Conservation (phyloP, 1,284 basidiomycete genomes). For the Irpex lacteus region DNA sequence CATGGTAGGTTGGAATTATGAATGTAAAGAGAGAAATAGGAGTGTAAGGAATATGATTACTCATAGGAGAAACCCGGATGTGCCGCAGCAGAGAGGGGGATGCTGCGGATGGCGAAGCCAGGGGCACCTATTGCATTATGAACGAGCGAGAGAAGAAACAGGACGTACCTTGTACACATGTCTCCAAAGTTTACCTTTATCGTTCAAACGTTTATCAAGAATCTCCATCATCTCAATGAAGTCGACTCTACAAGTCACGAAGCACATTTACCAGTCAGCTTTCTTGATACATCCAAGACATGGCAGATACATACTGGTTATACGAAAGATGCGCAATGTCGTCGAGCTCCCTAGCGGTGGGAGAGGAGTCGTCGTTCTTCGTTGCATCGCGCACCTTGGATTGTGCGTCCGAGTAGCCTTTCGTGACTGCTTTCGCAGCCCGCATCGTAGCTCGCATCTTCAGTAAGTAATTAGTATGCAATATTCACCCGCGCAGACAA, state of each 20-base stretch:
- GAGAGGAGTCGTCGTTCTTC: slow-evolving; percentile 96
- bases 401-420: slow-evolving; percentile 88
- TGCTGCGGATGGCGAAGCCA: background rate
- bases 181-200: slow-evolving; percentile 99
- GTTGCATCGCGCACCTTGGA: slow-evolving; percentile 95
- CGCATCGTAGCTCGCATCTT: slow-evolving; percentile 63
- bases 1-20: too few relatives aligned
- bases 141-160: background rate
- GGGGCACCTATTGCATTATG: background rate
- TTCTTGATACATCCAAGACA: background rate
- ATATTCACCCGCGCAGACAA: too few relatives aligned
- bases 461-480: slow-evolving; percentile 40
- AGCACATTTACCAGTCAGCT: background rate
- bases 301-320: slow-evolving; percentile 72
- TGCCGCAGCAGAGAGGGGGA: background rate
- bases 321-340: slow-evolving; percentile 95
- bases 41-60: background rate
- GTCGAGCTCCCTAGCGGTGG: slow-evolving; percentile 96
- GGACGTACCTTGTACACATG: slow-evolving; percentile 92
- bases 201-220: slow-evolving; percentile 96
- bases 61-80: background rate
- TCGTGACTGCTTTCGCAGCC: slow-evolving; percentile 89
- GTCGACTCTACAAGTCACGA: slow-evolving; percentile 65
- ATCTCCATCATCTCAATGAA: slow-evolving; percentile 99
- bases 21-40: too few relatives aligned